These are phyloP conservation scores for Neurospora terricola DNA, from an alignment of 495 filamentous ascomycete genomes.

Conservation along the genomic window DNA sequence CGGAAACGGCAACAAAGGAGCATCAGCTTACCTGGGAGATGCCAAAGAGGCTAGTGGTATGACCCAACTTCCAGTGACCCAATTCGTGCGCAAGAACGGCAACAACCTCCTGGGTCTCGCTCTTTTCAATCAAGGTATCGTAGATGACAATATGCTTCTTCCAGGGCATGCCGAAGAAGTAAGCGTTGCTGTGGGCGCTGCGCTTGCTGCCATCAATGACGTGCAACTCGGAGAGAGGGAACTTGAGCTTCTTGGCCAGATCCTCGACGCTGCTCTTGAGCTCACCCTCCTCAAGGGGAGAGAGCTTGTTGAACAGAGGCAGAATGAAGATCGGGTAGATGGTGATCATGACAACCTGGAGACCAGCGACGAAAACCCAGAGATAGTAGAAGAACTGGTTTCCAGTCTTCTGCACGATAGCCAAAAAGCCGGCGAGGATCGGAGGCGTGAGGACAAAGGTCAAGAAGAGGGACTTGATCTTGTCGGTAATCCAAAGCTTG, in stretches of 20 bases:
- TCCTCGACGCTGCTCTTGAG: constrained; percentile 84
- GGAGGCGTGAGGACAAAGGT: constrained; percentile 70
- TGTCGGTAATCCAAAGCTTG: constrained; percentile 79
- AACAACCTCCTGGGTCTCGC: constrained; percentile 79
- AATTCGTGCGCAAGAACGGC: constrained; percentile 93
- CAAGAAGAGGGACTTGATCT: constrained; percentile 83
- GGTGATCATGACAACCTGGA: constrained; percentile 89
- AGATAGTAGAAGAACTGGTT: constrained; percentile 94
- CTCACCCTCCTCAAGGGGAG: constrained; percentile 74
- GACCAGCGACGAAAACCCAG: constrained; percentile 79
- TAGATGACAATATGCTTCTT: constrained; percentile 99
- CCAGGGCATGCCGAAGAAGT: constrained; percentile 97
- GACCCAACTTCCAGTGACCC: constrained; percentile 91
- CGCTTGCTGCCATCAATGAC: constrained; percentile 98
- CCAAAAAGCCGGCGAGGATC: constrained; percentile 79
- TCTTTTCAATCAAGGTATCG: constrained; percentile 94
- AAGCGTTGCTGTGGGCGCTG: constrained; percentile 94
- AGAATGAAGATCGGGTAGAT: constrained; percentile 92
- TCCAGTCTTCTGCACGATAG: constrained; percentile 85
- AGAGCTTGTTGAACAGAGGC: constrained; percentile 96
- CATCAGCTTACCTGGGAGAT: constrained; percentile 69
- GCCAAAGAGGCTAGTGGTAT: constrained; percentile 84
- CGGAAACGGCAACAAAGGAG: neutral
- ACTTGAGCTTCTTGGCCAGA: constrained; percentile 74
- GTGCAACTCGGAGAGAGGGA: constrained; percentile 81